These are phyloP conservation scores for Macrophomina pseudophaseolina DNA, from an alignment of 2,329 filamentous ascomycete species.

Conservation along the genomic window DNA sequence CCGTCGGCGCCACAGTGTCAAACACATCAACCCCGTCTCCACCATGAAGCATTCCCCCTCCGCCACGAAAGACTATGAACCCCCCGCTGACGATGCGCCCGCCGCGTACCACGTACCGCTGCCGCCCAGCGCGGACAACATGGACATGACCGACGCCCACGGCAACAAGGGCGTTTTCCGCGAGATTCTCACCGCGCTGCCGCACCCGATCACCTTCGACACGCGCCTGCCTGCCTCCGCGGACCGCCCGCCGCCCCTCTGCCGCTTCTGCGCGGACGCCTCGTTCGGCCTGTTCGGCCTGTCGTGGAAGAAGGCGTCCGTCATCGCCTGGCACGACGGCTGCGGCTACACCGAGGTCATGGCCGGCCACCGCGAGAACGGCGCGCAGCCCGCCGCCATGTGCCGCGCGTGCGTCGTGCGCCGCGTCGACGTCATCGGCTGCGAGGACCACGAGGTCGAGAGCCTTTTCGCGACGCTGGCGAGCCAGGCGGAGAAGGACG, in stretches of 20 bases:
- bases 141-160: slow-evolving; percentile 35
- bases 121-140: not conserved
- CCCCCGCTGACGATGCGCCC: not conserved
- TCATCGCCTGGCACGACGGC: slow-evolving; percentile 42
- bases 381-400: slow-evolving; percentile 40
- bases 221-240: not conserved
- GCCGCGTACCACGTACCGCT: not conserved
- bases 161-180: slow-evolving; percentile 36
- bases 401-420: slow-evolving; percentile 39
- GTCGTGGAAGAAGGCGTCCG: slow-evolving; percentile 40
- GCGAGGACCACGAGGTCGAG: slow-evolving; percentile 26
- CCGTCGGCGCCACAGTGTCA: not conserved
- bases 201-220: slow-evolving; percentile 49
- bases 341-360: slow-evolving; percentile 46
- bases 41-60: not conserved
- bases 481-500: not conserved
- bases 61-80: not conserved
- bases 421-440: slow-evolving; percentile 38
- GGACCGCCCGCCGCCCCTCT: slow-evolving; percentile 31
- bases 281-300: slow-evolving; percentile 49
- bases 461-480: not conserved
- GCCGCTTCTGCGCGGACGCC: slow-evolving; percentile 50
- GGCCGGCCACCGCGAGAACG: slow-evolving; percentile 43
- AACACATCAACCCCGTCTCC: not conserved
- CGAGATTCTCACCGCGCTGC: slow-evolving; percentile 46